Percentiles rank a stretch among this genome's conserved stretches.
phyloP scores from a whole-genome alignment of 225 moss, liverwort and hornwort genomes.

The Bryoerythrophyllum caledonicum region DNA sequence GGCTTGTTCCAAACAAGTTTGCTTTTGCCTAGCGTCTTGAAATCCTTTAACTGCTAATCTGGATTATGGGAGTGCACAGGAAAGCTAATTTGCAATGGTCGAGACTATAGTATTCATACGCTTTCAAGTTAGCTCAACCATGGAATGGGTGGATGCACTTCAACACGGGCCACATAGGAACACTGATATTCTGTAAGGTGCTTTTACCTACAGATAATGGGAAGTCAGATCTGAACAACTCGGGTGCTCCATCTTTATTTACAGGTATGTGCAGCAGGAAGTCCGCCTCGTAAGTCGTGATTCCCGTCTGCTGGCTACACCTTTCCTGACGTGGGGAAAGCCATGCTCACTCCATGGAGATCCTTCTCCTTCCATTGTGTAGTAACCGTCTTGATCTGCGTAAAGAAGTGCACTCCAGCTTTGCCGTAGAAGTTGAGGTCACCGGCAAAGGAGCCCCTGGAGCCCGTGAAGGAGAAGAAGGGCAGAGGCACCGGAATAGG shows the following conservation, averaged over 20 bases:
- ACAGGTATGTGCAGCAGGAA: slow-evolving; percentile 18
- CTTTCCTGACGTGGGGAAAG: slow-evolving; percentile 62
- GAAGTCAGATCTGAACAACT: slow-evolving; percentile 13
- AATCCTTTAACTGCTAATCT: background rate
- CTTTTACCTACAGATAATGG: background rate
- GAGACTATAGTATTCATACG: background rate
- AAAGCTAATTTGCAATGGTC: background rate
- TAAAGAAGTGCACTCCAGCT: slow-evolving; percentile 90
- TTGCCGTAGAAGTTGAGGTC: slow-evolving; percentile 97
- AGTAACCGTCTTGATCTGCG: slow-evolving; percentile 90
- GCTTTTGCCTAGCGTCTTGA: background rate
- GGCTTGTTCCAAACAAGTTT: background rate
- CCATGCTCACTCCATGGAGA: slow-evolving; percentile 56
- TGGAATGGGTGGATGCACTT: background rate
- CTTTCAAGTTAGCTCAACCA: background rate
- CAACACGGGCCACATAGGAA: background rate
- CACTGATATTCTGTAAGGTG: background rate
- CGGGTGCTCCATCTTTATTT: slow-evolving; percentile 17
- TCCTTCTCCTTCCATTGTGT: slow-evolving; percentile 85
- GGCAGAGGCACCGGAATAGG: slow-evolving; percentile 97
- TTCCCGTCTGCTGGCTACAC: slow-evolving; percentile 28
- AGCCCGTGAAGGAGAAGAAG: slow-evolving; percentile 97
- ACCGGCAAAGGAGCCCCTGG: slow-evolving; percentile 89
- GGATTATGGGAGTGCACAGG: background rate
- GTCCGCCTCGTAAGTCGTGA: background rate